These are phyloP conservation scores for Epithemia pelagica DNA, from an alignment of 108 stramenopile species.

Conservation along the genomic window DNA sequence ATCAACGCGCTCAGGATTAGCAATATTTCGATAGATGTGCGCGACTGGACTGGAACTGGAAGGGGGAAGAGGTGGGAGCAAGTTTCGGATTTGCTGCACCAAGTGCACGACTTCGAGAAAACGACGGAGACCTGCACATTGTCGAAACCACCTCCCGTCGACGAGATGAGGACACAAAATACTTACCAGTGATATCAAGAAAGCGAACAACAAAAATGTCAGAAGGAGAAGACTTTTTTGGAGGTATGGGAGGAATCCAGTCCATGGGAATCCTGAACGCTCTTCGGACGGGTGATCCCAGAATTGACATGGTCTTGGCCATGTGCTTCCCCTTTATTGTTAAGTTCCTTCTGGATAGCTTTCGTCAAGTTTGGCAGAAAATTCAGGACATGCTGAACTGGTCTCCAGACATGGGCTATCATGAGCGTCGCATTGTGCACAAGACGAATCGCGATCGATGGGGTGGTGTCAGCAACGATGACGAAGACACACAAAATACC, in stretches of 20 bases:
- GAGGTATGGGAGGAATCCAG: slow-evolving; percentile 8
- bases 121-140: too few species aligned
- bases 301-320: slow-evolving; percentile 57
- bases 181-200: too few species aligned
- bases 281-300: slow-evolving; percentile 36
- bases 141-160: too few species aligned
- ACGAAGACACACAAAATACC: slow-evolving; percentile 35
- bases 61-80: too few species aligned
- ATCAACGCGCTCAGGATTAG: too few species aligned
- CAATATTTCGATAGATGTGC: too few species aligned
- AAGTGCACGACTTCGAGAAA: too few species aligned
- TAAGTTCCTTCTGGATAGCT: slow-evolving; percentile 7
- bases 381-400: slow-evolving; percentile 3
- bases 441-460: slow-evolving; percentile 12
- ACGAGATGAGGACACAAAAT: too few species aligned
- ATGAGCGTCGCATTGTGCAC: slow-evolving; percentile 34
- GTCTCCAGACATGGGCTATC: background rate
- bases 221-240: slow-evolving; percentile 7
- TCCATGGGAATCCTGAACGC: slow-evolving; percentile 7
- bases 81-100: too few species aligned
- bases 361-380: background rate
- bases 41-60: too few species aligned
- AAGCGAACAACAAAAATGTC: background rate
- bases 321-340: slow-evolving; percentile 57
- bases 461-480: slow-evolving; percentile 13